Base-by-base conservation (phyloP, 2,329 filamentous ascomycete species). In the Fusarium chlamydosporum region DNA sequence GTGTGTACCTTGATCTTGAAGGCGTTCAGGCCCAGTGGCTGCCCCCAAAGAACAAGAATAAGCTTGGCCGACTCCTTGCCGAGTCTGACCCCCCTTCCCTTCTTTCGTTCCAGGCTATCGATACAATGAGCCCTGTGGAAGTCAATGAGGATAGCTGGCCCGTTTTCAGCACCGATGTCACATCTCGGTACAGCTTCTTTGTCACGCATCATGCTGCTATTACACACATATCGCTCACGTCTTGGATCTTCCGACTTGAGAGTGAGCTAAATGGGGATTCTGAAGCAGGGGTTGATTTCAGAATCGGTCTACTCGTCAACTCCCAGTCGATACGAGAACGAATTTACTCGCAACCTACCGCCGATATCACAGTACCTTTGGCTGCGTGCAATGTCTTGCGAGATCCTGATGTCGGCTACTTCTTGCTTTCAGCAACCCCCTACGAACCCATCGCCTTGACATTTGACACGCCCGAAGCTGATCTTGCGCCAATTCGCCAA, bases 21-120 rank as follows among this genome's bases (percentile, higher is more conserved):
- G 87, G 87, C 2, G 83, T 90, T 16, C 85, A 90, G 74, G 88
- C 88, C n/a, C 86, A 89, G 73, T 91, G 88, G 88, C 79, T 91
- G 20, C 87, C 87, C 1, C 86, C 86, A 8, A 86, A 83, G 59
- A 82, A 80, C 71, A 88, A 84, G 71, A 82, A 81, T 2, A 85
- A 80, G 70, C 64, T 80, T 37, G 77, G 79, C n/a, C 78, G 80
- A 12, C 74, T 83, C 12, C 67, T 79, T 18, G 78, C 79, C 3
- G 76, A 79, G 13, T 69, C 76, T 3, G 79, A 82, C 1, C 74
- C 81, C 3, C 85, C 85, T 4, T 81, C 83, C 1, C 79, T 91
- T 11, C 79, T 90, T 27, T 86, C 86, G 0, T 89, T 90, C 74
- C 87, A 91, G 71, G 86, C 86, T 31, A 82, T 91, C 54, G 88